Evolutionary conservation across 129 eudicot species (phyloP), one percentile per base, ranked within the genome.

Genomic region (Dittrichia graveolens): DNA sequence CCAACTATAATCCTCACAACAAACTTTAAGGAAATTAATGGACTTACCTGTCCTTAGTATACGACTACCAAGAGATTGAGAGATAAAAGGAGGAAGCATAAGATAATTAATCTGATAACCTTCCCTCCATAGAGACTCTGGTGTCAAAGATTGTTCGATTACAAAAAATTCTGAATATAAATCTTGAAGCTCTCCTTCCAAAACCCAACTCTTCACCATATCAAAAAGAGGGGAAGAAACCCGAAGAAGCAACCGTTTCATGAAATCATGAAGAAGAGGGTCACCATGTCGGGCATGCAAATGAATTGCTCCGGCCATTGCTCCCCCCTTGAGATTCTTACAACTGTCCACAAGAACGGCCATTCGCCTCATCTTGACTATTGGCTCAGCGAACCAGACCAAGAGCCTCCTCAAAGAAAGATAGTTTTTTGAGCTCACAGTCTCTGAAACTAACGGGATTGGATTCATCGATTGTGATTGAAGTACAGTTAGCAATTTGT

Each of bases 131-230:
- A 92, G 79, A 40, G 86, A 86, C 79, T 92, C 97, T 3, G 86
- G 88, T 66, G 85, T 92, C 1, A 85, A 93, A 7, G 91, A 88
- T 56, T 92, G 94, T 41, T 88, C 87, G 16, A 80, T 76, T 43
- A 92, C 85, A 65, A 92, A 92, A 60, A 89, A 92, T 39, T 92
- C 97, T 0, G 85, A 75, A 59, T 75, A 81, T 31, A 83, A 68
- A 83, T 92, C 97, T 75, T 89, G 94, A 50, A 92, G 91, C 75
- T 92, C 91, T 45, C 97, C 97, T 81, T 92, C 94, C 76, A 92
- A 73, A 34, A 92, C 97, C 97, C 97, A 92, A 65, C 94, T 85
- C 81, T 94, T 89, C 59, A 92, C 97, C 96, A 89, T 92, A 68
- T 92, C 96, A 73, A 92, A 92, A 72, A 92, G 89, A 6, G 97